These are phyloP conservation scores for Colletotrichum liriopes DNA, from an alignment of 2,329 filamentous ascomycete species.

Conservation along the genomic window DNA sequence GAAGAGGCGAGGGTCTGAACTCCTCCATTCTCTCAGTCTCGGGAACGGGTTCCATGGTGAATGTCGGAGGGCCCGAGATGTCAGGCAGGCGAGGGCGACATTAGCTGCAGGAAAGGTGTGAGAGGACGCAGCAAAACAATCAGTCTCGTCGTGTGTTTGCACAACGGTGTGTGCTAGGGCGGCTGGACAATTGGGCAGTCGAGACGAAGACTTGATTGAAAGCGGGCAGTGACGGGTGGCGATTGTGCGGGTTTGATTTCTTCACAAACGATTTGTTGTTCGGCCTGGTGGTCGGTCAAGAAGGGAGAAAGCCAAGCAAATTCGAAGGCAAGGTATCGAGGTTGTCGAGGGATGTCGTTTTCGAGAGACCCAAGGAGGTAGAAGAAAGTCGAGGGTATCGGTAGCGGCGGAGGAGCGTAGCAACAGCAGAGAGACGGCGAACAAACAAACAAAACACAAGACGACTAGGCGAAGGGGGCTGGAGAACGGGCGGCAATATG, in stretches of 20 bases:
- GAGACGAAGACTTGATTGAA: background rate
- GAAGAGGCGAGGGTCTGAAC: constrained; percentile 72
- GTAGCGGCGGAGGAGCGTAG: background rate
- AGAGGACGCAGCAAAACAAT: background rate
- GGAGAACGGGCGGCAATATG: constrained; percentile 30
- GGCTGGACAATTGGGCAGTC: background rate
- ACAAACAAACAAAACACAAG: constrained; percentile 18
- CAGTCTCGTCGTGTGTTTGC: background rate
- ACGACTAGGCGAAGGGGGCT: constrained; percentile 4
- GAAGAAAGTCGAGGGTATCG: background rate
- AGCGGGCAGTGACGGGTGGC: background rate
- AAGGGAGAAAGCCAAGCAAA: background rate
- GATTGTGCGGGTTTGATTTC: background rate
- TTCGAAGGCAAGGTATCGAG: constrained; percentile 8
- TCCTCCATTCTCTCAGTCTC: constrained; percentile 79
- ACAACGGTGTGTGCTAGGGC: background rate
- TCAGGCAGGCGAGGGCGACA: constrained; percentile 39
- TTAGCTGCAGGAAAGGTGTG: constrained; percentile 15
- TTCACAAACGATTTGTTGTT: background rate
- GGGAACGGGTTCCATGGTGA: constrained; percentile 76
- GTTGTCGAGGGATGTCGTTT: constrained; percentile 16
- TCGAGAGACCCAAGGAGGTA: background rate
- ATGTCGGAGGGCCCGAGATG: constrained; percentile 35
- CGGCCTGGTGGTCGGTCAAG: background rate
- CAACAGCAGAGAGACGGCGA: constrained; percentile 1